phyloP scores from a whole-genome alignment of 1,284 basidiomycete genomes.

The Leccinum fallax region DNA sequence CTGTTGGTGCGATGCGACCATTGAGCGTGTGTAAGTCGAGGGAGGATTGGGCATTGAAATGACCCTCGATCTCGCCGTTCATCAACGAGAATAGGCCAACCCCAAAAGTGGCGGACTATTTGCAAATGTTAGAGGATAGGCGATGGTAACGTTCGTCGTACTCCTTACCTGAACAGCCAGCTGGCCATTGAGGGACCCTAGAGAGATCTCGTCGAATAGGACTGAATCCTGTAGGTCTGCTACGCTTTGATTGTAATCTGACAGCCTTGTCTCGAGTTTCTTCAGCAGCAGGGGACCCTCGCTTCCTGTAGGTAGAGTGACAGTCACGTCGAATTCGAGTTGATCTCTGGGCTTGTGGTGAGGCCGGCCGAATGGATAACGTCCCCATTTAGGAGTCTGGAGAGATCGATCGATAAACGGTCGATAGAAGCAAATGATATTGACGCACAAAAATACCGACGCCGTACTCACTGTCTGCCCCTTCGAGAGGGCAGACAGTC shows the following conservation, averaged over 20 bases:
- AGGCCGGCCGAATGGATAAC: background rate
- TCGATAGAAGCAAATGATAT: background rate
- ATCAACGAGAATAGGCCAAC: conserved; percentile 34
- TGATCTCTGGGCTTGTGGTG: conserved; percentile 3
- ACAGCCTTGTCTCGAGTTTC: conserved; percentile 37
- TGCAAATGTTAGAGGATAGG: conserved; percentile 2
- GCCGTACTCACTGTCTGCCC: conserved; percentile 37
- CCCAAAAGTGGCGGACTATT: conserved; percentile 40
- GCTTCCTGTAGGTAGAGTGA: conserved; percentile 36
- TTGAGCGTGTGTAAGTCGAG: conserved; percentile 44
- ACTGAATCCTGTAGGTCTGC: conserved; percentile 35
- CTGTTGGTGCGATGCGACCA: conserved; percentile 38
- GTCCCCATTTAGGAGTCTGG: conserved; percentile 9
- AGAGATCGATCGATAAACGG: background rate
- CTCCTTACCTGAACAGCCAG: conserved; percentile 36
- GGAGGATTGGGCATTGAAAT: conserved; percentile 38
- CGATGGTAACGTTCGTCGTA: background rate
- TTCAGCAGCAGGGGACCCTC: conserved; percentile 33
- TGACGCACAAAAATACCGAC: conserved; percentile 47
- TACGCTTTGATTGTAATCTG: conserved; percentile 38
- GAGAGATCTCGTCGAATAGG: conserved; percentile 36
- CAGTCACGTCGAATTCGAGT: conserved; percentile 35
- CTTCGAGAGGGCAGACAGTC: conserved; percentile 39
- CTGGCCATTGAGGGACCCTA: conserved; percentile 31
- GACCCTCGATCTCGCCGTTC: conserved; percentile 45